Conservation (phyloP, 2,329 filamentous ascomycete species). For the Cladophialophora carrionii region DNA sequence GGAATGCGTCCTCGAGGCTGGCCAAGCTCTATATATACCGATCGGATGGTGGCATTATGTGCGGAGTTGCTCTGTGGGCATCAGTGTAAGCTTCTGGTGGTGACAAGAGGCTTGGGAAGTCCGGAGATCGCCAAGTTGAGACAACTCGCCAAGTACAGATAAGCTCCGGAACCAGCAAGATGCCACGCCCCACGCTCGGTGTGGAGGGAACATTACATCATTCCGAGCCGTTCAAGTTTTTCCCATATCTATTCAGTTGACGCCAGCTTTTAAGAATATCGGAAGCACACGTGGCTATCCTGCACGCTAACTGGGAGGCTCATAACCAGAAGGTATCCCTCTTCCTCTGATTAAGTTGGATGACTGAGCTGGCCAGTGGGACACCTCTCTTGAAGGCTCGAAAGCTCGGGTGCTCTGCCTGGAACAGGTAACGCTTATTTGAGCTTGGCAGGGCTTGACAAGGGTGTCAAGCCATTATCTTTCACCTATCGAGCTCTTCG, state of each 20-base stretch:
- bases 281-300: slow-evolving; percentile 6
- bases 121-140: not conserved
- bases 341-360: not conserved
- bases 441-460: slow-evolving; percentile 18
- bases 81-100: slow-evolving; percentile 98
- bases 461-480: slow-evolving; percentile 28
- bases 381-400: slow-evolving; percentile 10
- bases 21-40: slow-evolving; percentile 86
- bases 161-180: too few relatives aligned
- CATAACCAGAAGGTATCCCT: not conserved
- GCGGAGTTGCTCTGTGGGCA: slow-evolving; percentile 78
- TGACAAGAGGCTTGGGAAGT: slow-evolving; percentile 8
- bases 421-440: slow-evolving; percentile 22
- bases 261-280: not conserved
- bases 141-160: not conserved
- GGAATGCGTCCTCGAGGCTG: slow-evolving; percentile 76
- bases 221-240: not conserved
- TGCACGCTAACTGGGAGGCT: not conserved
- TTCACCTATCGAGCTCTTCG: slow-evolving; percentile 9
- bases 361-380: not conserved
- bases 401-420: slow-evolving; percentile 26
- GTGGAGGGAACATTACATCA: not conserved
- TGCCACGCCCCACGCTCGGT: not conserved
- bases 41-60: slow-evolving; percentile 99
- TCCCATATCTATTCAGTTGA: not conserved